Percentiles rank a stretch among this genome's conserved stretches.
These are phyloP conservation scores for Yamadazyma dushanensis DNA, from an alignment of 1,139 yeast genomes.

Conservation along the genomic window DNA sequence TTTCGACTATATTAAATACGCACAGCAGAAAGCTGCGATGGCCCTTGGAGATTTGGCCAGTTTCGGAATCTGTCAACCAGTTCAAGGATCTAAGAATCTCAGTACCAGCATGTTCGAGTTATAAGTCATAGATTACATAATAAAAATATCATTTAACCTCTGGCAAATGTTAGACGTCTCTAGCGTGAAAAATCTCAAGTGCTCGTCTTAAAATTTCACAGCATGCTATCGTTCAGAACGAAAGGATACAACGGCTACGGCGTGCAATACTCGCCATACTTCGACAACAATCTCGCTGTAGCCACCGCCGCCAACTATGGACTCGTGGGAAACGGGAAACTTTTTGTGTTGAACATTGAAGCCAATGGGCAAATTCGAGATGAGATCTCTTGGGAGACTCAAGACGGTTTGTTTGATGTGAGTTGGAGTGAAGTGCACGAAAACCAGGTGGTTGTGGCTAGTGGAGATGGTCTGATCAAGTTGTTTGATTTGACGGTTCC, in stretches of 20 bases:
- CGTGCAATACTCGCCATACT: slow-evolving; percentile 87
- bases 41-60: slow-evolving; percentile 74
- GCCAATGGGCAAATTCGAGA: slow-evolving; percentile 60
- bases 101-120: slow-evolving; percentile 35
- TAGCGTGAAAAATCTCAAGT: not conserved
- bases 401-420: slow-evolving; percentile 86
- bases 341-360: slow-evolving; percentile 67
- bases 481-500: slow-evolving; percentile 73
- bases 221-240: slow-evolving; percentile 77
- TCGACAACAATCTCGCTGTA: slow-evolving; percentile 85
- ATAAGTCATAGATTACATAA: slow-evolving; percentile 1
- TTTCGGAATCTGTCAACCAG: slow-evolving; percentile 51
- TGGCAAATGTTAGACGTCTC: too few species aligned
- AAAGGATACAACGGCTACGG: slow-evolving; percentile 85
- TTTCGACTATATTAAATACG: slow-evolving; percentile 76
- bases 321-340: slow-evolving; percentile 87
- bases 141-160: too few species aligned
- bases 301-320: slow-evolving; percentile 94
- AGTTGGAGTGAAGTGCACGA: slow-evolving; percentile 93
- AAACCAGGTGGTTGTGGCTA: slow-evolving; percentile 77
- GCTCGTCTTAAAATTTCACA: not conserved
- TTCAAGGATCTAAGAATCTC: slow-evolving; percentile 26
- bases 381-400: slow-evolving; percentile 75
- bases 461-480: slow-evolving; percentile 88
- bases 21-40: slow-evolving; percentile 71